A percentile compares a stretch with the other conserved stretches of the same genome.
Evolutionary conservation across 2,329 filamentous ascomycete genomes (phyloP).

Genomic region (Karstenula rhodostoma): DNA sequence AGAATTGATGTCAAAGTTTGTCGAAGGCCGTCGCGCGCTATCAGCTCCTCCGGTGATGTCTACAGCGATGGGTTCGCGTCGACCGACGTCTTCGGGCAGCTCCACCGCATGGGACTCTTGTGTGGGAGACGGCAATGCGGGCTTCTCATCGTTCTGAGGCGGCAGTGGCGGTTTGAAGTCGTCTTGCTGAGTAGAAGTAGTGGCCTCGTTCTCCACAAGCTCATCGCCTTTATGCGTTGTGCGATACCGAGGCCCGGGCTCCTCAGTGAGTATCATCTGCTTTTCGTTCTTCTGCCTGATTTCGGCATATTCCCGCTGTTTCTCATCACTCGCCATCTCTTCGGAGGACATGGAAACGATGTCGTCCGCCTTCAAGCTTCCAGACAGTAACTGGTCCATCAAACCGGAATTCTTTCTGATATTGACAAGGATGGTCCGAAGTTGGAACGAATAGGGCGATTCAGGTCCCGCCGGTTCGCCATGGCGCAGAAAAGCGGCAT

Average conservation of each 20-base stretch:
- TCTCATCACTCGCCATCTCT: conserved; percentile 90
- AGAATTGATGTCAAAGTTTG: conserved; percentile 82
- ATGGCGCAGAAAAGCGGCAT: conserved; percentile 66
- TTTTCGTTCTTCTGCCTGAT: conserved; percentile 82
- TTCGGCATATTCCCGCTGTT: conserved; percentile 78
- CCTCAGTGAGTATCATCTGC: conserved; percentile 81
- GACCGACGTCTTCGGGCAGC: conserved; percentile 43
- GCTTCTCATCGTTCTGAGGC: conserved; percentile 30
- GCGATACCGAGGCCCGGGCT: conserved; percentile 76
- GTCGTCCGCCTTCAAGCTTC: conserved; percentile 74
- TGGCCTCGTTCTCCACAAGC: conserved; percentile 76
- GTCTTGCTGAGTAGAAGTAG: conserved; percentile 24
- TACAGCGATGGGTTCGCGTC: conserved; percentile 40
- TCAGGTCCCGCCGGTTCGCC: conserved; percentile 56
- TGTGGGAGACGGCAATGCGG: conserved; percentile 24
- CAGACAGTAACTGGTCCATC: conserved; percentile 76
- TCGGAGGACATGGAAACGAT: conserved; percentile 89
- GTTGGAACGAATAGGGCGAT: conserved; percentile 67
- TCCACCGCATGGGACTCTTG: conserved; percentile 38
- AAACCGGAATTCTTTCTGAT: conserved; percentile 87
- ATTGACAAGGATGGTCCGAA: conserved; percentile 82
- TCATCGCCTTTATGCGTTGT: conserved; percentile 97
- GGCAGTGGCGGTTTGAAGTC: conserved; percentile 39
- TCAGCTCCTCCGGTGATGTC: conserved; percentile 47
- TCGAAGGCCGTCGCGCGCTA: conserved; percentile 60